Evolutionary conservation across 495 filamentous ascomycete species (phyloP).

Genomic region (Schizothecium vesticola): DNA sequence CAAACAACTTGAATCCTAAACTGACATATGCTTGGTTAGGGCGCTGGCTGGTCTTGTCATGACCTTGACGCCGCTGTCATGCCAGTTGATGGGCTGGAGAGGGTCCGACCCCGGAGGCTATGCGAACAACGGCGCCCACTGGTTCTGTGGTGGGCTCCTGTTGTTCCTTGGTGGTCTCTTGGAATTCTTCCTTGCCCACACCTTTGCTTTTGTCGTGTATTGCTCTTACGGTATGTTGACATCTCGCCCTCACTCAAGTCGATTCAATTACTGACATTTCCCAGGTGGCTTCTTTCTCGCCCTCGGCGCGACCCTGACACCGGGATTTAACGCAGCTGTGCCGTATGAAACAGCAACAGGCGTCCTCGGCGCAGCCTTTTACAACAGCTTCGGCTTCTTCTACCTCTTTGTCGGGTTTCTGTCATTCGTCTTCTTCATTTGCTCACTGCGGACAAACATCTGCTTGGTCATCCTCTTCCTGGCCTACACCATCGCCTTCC

Average conservation of each 20-base stretch:
- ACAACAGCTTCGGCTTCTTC: constrained; percentile 14
- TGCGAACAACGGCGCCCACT: constrained; percentile 16
- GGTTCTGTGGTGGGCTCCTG: constrained; percentile 12
- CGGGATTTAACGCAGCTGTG: constrained; percentile 9
- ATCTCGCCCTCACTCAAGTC: not conserved
- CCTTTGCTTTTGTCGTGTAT: constrained; percentile 15
- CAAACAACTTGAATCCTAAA: not conserved
- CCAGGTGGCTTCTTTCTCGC: constrained; percentile 17
- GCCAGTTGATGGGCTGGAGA: constrained; percentile 16
- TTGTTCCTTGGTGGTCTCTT: constrained; percentile 11
- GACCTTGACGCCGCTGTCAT: constrained; percentile 13
- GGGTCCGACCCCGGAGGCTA: constrained; percentile 8
- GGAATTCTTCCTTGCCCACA: constrained; percentile 15
- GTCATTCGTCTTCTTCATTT: constrained; percentile 15
- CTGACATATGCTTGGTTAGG: constrained; percentile 2
- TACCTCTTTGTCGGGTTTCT: constrained; percentile 16
- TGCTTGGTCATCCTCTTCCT: constrained; percentile 14
- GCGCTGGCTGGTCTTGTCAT: constrained; percentile 16
- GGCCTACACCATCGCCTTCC: constrained; percentile 15
- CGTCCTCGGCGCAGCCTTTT: constrained; percentile 7
- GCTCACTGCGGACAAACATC: constrained; percentile 12
- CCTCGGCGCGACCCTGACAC: constrained; percentile 14
- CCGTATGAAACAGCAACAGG: constrained; percentile 3
- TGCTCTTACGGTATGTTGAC: constrained; percentile 10
- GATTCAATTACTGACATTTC: not conserved